phyloP scores from a whole-genome alignment of 2,329 filamentous ascomycete genomes.

The Malbranchea cinnamomea region DNA sequence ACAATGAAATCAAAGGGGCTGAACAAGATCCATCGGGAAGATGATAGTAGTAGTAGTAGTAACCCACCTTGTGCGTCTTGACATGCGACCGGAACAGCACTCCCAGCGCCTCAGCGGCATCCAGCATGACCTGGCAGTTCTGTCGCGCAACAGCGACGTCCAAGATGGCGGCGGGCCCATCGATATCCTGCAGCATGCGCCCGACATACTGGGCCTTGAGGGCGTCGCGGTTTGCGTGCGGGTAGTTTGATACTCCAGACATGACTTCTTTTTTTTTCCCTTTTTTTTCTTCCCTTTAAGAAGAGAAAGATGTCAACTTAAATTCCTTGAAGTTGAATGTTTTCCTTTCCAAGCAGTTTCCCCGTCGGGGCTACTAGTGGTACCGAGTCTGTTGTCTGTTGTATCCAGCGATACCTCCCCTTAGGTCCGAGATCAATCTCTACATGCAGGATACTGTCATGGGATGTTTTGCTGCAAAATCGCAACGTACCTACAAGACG shows the following conservation, averaged over 20 bases:
- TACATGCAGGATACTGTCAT: no score
- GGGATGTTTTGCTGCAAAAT: no score
- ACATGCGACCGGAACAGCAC: constrained; percentile 61
- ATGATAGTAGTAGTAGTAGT: no score
- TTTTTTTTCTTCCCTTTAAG: neutral
- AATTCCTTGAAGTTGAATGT: neutral
- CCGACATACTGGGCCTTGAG: constrained; percentile 36
- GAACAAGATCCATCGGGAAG: no score
- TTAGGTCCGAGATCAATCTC: no score
- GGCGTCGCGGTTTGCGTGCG: constrained; percentile 7
- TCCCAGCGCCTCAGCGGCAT: constrained; percentile 42
- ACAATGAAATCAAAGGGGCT: no score
- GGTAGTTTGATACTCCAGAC: constrained; percentile 10
- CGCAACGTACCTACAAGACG: no score
- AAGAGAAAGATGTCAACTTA: neutral
- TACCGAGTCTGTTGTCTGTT: no score
- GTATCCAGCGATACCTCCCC: no score
- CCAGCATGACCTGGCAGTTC: constrained; percentile 58
- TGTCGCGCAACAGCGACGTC: constrained; percentile 48
- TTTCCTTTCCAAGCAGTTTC: neutral
- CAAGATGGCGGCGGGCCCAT: constrained; percentile 51
- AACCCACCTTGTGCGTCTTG: constrained; percentile 74
- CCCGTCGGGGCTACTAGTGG: no score
- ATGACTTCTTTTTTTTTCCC: constrained; percentile 3
- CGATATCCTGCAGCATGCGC: constrained; percentile 42